Conservation (phyloP, 257 asterid genomes). For the Solanum peruvianum region DNA sequence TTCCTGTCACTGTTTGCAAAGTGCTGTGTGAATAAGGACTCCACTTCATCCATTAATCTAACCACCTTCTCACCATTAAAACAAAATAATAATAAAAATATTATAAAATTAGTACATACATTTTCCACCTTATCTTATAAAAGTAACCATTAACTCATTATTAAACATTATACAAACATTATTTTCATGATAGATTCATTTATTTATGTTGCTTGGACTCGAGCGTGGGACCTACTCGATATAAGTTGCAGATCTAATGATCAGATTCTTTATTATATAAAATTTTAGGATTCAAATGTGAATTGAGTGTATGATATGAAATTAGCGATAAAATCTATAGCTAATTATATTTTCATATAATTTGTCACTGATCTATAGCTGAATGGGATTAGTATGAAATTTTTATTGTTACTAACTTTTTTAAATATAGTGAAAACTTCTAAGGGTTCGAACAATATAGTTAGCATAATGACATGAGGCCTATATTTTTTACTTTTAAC, state of each 20-base stretch:
- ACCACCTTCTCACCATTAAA: constrained; percentile 49
- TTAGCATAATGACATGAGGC: not conserved
- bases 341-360: not conserved
- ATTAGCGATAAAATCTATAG: not conserved
- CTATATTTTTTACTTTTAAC: not conserved
- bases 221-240: not conserved
- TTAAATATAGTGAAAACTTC: not conserved
- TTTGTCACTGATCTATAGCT: not conserved
- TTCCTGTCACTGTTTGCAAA: constrained; percentile 80
- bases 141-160: not conserved
- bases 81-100: not conserved
- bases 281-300: not conserved
- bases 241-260: not conserved
- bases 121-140: not conserved
- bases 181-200: not conserved
- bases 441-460: not conserved
- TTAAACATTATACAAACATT: not conserved
- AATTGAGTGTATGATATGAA: not conserved
- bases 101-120: not conserved
- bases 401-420: too few relatives aligned
- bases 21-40: constrained; percentile 89
- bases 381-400: not conserved
- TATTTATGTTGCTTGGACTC: not conserved
- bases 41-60: constrained; percentile 96
- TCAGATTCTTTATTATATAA: not conserved